These are phyloP conservation scores for Fusarium sp. DNA, from an alignment of 2,329 filamentous ascomycete species.

Conservation along the genomic window DNA sequence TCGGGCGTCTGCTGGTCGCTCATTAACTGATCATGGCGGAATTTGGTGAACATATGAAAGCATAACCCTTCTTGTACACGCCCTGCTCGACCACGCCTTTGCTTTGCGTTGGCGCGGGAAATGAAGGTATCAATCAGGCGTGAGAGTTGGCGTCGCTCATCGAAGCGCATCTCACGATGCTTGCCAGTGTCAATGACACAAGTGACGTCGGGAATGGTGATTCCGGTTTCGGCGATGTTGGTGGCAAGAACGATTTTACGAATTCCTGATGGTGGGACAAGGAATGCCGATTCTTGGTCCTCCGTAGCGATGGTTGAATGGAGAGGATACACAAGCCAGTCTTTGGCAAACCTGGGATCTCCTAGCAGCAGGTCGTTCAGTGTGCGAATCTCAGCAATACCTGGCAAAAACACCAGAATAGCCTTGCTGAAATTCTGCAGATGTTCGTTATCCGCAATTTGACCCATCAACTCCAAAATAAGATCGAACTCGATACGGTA, in stretches of 20 bases:
- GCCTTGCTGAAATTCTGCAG: constrained; percentile 83
- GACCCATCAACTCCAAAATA: constrained; percentile 79
- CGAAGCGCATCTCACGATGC: constrained; percentile 96
- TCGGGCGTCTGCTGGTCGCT: constrained; percentile 95
- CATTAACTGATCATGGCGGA: constrained; percentile 86
- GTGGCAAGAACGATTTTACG: constrained; percentile 96
- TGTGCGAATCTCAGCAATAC: constrained; percentile 89
- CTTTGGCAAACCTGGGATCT: constrained; percentile 76
- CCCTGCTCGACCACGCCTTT: constrained; percentile 90
- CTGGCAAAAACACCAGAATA: constrained; percentile 92
- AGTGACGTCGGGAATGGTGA: constrained; percentile 97
- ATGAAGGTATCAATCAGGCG: constrained; percentile 94
- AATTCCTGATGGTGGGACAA: constrained; percentile 80
- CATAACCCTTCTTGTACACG: constrained; percentile 95
- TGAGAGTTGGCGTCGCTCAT: constrained; percentile 91
- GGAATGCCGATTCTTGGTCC: constrained; percentile 93
- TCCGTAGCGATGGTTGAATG: constrained; percentile 96
- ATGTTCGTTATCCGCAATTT: constrained; percentile 74
- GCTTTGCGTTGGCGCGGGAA: constrained; percentile 93
- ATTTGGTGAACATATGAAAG: constrained; percentile 94
- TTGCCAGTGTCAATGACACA: constrained; percentile 97
- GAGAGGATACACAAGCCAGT: constrained; percentile 88
- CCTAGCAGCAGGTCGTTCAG: constrained; percentile 86
- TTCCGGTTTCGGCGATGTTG: constrained; percentile 98
- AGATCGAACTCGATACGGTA: constrained; percentile 92